A percentile compares a stretch with the other conserved stretches of the same genome.
phyloP scores from a whole-genome alignment of 805 yeast genomes.

The Wickerhamiella shivajii region DNA sequence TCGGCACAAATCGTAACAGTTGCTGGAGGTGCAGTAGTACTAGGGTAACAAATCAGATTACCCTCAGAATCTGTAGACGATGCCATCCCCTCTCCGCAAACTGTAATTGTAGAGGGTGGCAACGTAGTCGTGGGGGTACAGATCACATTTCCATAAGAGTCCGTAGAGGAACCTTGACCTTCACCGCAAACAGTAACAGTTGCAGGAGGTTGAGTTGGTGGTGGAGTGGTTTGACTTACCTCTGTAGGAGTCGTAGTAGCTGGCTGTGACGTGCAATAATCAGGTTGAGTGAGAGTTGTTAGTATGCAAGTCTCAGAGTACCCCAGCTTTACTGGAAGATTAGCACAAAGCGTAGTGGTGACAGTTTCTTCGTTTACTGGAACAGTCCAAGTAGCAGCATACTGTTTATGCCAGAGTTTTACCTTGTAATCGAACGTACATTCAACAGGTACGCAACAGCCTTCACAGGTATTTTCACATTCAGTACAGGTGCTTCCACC shows the following conservation, averaged over 20 bases:
- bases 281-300: slow-evolving; percentile 6
- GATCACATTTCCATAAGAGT: not conserved
- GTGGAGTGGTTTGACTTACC: slow-evolving; percentile 11
- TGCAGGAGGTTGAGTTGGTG: slow-evolving; percentile 14
- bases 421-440: slow-evolving; percentile 17
- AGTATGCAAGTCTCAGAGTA: slow-evolving; percentile 2
- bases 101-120: slow-evolving; percentile 4
- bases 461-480: slow-evolving; percentile 15
- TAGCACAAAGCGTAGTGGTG: slow-evolving; percentile 4
- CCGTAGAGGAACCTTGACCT: not conserved
- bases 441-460: slow-evolving; percentile 22
- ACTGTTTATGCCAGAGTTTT: slow-evolving; percentile 9
- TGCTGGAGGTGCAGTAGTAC: not conserved
- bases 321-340: slow-evolving; percentile 1
- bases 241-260: slow-evolving; percentile 11
- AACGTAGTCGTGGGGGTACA: slow-evolving; percentile 3
- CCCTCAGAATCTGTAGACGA: not conserved
- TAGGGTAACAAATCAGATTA: not conserved
- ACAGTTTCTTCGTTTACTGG: slow-evolving; percentile 8
- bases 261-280: not conserved
- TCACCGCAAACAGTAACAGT: slow-evolving; percentile 9
- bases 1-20: slow-evolving; percentile 4
- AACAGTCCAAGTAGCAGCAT: slow-evolving; percentile 18
- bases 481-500: slow-evolving; percentile 2
- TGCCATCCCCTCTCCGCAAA: not conserved